Evolutionary conservation across 805 yeast genomes (phyloP), one percentile per base, ranked within the genome.

Genomic region (Wickerhamiella slavikovae): DNA sequence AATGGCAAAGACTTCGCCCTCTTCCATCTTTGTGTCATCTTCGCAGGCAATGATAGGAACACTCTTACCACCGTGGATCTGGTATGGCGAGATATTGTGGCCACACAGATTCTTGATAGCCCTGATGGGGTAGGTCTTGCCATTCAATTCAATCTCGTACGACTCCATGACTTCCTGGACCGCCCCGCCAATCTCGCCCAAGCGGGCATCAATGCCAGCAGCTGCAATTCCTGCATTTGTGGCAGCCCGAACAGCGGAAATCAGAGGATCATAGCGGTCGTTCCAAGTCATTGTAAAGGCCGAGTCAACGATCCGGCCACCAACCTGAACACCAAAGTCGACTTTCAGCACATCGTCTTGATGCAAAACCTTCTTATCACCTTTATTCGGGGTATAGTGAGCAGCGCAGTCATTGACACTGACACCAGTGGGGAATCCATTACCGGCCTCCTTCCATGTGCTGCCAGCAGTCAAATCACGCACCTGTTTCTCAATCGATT

Each of bases 391-490:
- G 0, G 96, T 85, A 54, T 82, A 89, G 51, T 89, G 99, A 0
- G 98, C 98, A 16, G 99, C 99, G 47, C 80, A 73, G 47, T 82
- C 77, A 54, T 89, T 89, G 38, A 85, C 53, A 1, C 93, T 79
- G 23, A 89, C 64, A 35, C 99, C 99, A n/a, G 95, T 82, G 29
- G 99, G 99, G 64, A 89, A 89, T 4, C 96, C 99, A 44, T 83
- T 69, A 23, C 99, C 99, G 12, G 80, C 89, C 16, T 55, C 51
- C 28, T 48, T 47, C 36, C 65, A 61, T 18, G 66, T 62, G 30
- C 58, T 60, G 29, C 73, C 74, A 25, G 64, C 74, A 11, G 82
- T 64, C 42, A 73, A 68, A 4, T 70, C 65, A 42, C 96, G 64
- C 5, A 77, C 75, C 1, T 85, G 66, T 47, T 80, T 68, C 52